Conservation (phyloP, 345 rosid species). For the Hibiscus tridactylites region DNA sequence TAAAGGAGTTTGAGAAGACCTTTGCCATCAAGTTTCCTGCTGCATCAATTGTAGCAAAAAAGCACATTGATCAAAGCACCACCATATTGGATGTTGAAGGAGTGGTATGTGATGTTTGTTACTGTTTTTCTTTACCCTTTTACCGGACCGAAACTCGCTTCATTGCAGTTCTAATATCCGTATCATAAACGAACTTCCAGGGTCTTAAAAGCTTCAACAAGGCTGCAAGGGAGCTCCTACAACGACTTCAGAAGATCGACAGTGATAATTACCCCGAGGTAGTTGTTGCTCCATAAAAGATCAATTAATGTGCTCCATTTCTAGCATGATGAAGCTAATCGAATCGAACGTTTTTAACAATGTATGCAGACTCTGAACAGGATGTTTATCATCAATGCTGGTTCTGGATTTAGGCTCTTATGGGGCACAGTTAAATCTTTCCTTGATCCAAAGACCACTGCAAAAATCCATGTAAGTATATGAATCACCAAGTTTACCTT, state of each 20-base stretch:
- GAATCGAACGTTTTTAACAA: conserved; percentile 11
- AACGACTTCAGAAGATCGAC: conserved; percentile 70
- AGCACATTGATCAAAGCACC: conserved; percentile 87
- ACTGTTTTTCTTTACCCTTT: neutral
- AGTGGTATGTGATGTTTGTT: conserved; percentile 50
- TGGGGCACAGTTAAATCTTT: conserved; percentile 77
- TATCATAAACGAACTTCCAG: conserved; percentile 25
- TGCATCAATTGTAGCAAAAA: conserved; percentile 68
- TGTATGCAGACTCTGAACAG: conserved; percentile 64
- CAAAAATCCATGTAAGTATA: conserved; percentile 72
- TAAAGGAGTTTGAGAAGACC: conserved; percentile 76
- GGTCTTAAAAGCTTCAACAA: conserved; percentile 85
- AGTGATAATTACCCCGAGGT: conserved; percentile 98
- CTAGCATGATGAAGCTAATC: conserved; percentile 8
- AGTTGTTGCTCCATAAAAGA: neutral
- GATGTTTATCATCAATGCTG: conserved; percentile 96
- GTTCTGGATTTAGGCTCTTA: conserved; percentile 80
- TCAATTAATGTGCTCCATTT: neutral
- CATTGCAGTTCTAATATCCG: neutral
- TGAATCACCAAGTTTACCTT: neutral
- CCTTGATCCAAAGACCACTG: conserved; percentile 82
- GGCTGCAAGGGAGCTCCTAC: conserved; percentile 73
- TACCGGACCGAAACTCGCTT: neutral
- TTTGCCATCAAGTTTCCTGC: conserved; percentile 72
- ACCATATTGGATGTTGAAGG: conserved; percentile 92